A percentile compares a stretch with the other conserved stretches of the same genome.
These are phyloP conservation scores for Cubamyces lactineus DNA, from an alignment of 768 basidiomycete genomes.

Conservation along the genomic window DNA sequence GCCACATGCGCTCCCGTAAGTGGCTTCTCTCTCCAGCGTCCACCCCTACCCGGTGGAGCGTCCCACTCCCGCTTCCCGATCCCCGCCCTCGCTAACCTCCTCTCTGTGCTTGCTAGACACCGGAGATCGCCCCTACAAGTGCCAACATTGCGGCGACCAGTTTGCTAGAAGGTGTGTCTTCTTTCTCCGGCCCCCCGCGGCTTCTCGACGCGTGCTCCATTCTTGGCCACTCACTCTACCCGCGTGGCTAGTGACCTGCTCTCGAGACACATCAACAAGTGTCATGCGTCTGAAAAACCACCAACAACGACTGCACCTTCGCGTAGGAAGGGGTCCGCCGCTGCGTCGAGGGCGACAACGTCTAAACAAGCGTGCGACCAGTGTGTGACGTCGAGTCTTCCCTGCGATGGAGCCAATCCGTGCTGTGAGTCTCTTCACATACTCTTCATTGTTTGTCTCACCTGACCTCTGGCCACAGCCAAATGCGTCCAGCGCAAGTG, in stretches of 20 bases:
- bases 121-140: constrained; percentile 89
- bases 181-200: background rate
- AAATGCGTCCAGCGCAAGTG: constrained; percentile 75
- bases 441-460: constrained; percentile 12
- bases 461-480: constrained; percentile 42
- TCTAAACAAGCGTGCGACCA: constrained; percentile 87
- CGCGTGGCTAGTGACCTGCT: constrained; percentile 70
- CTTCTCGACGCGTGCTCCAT: background rate
- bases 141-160: constrained; percentile 86
- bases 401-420: constrained; percentile 80
- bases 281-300: constrained; percentile 77
- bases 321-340: constrained; percentile 68
- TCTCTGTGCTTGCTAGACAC: constrained; percentile 58
- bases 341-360: constrained; percentile 72
- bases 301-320: constrained; percentile 42
- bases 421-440: constrained; percentile 56
- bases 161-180: constrained; percentile 74
- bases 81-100: constrained; percentile 17
- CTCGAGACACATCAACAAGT: constrained; percentile 86
- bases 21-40: constrained; percentile 31
- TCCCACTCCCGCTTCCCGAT: constrained; percentile 14
- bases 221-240: constrained; percentile 4
- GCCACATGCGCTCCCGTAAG: constrained; percentile 91
- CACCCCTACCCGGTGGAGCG: constrained; percentile 24
- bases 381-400: constrained; percentile 73